Percentiles rank a stretch among this genome's conserved stretches.
Evolutionary conservation across 1,284 basidiomycete species (phyloP).

Genomic region (Vanrija sp.): DNA sequence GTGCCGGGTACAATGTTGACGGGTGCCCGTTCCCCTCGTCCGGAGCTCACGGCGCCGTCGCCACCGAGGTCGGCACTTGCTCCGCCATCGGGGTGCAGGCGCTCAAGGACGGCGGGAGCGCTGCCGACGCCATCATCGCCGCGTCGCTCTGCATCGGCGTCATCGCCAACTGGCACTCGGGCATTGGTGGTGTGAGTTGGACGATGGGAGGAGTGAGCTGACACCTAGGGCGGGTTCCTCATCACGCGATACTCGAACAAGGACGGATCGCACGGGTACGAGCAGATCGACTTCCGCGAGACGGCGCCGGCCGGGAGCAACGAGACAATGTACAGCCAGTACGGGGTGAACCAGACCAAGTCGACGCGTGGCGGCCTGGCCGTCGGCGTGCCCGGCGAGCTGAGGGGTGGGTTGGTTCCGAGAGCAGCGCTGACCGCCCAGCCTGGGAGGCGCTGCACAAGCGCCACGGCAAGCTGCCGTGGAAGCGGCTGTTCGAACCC

Average conservation of each 20-base stretch:
- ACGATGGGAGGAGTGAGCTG: background rate
- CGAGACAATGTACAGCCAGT: slow-evolving; percentile 30
- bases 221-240: slow-evolving; percentile 17
- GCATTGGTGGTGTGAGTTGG: slow-evolving; percentile 46
- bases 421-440: slow-evolving; percentile 8
- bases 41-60: slow-evolving; percentile 24
- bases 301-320: slow-evolving; percentile 45
- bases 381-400: slow-evolving; percentile 77
- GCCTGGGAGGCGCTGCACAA: slow-evolving; percentile 67
- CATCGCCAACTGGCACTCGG: slow-evolving; percentile 47
- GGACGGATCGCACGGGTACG: slow-evolving; percentile 32
- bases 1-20: slow-evolving; percentile 20
- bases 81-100: slow-evolving; percentile 47
- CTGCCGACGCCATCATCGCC: slow-evolving; percentile 44
- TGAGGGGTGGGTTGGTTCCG: slow-evolving; percentile 56
- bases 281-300: slow-evolving; percentile 50
- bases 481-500: slow-evolving; percentile 69
- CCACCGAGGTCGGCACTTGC: slow-evolving; percentile 45
- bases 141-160: slow-evolving; percentile 48
- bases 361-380: slow-evolving; percentile 68
- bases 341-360: slow-evolving; percentile 25
- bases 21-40: slow-evolving; percentile 23
- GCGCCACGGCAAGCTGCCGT: slow-evolving; percentile 65
- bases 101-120: slow-evolving; percentile 46
- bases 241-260: slow-evolving; percentile 13